These are phyloP conservation scores for Aspergillus viridinutans DNA, from an alignment of 2,329 filamentous ascomycete species.

Conservation along the genomic window DNA sequence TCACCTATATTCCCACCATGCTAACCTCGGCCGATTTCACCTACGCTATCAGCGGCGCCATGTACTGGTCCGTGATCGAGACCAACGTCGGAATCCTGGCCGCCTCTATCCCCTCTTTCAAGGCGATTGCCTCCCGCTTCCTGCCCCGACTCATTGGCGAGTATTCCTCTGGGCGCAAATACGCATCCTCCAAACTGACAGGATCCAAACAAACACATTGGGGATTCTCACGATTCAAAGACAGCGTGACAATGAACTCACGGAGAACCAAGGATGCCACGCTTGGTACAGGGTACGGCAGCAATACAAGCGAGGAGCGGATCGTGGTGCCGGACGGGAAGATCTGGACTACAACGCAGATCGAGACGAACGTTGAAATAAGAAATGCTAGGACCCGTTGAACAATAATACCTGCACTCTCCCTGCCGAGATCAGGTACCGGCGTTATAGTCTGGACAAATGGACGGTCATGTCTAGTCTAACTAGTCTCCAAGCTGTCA, in stretches of 20 bases:
- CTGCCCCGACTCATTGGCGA: constrained; percentile 40
- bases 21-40: constrained; percentile 34
- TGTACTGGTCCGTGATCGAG: constrained; percentile 45
- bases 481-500: neutral
- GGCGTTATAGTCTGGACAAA: too few species aligned
- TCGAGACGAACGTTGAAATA: constrained; percentile 28
- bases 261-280: constrained; percentile 8
- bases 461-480: too few species aligned
- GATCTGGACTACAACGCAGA: constrained; percentile 29
- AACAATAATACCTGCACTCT: too few species aligned
- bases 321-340: constrained; percentile 29
- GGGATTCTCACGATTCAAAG: constrained; percentile 25
- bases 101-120: constrained; percentile 41
- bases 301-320: constrained; percentile 25
- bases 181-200: constrained; percentile 15
- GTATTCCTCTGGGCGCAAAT: constrained; percentile 24
- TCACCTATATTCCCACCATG: constrained; percentile 44
- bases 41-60: constrained; percentile 38
- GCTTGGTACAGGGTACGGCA: constrained; percentile 11
- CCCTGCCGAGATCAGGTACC: too few species aligned
- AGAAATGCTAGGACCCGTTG: constrained; percentile 1
- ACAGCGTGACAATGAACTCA: constrained; percentile 16
- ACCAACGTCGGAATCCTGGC: constrained; percentile 42
- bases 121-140: constrained; percentile 39
- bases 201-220: constrained; percentile 17